phyloP scores from a whole-genome alignment of 441 rosid genomes.

The Sinapis alba region DNA sequence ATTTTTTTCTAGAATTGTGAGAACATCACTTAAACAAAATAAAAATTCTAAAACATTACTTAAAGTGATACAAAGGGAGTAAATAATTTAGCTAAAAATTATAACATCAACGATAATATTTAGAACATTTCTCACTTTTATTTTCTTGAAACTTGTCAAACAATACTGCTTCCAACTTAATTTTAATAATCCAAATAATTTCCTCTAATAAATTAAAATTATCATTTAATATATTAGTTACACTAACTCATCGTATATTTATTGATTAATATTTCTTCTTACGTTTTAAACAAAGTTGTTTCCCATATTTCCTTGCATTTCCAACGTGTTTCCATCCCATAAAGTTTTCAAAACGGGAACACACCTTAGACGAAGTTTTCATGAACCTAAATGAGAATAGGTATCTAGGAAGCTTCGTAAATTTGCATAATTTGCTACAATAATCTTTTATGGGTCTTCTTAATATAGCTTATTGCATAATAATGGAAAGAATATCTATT shows the following conservation, averaged over 20 bases:
- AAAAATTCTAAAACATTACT: too few species aligned
- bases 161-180: not conserved
- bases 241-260: too few species aligned
- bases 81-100: not conserved
- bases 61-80: too few species aligned
- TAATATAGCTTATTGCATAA: not conserved
- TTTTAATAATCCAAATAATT: not conserved
- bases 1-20: too few species aligned
- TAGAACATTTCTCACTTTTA: not conserved
- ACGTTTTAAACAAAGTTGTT: not conserved
- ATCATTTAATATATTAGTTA: too few species aligned
- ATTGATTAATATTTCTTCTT: too few species aligned
- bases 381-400: not conserved
- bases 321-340: not conserved
- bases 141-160: not conserved
- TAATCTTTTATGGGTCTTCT: not conserved
- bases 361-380: not conserved
- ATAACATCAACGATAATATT: not conserved
- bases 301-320: not conserved
- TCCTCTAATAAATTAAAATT: too few species aligned
- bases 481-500: slow-evolving; percentile 1
- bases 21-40: too few species aligned
- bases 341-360: not conserved
- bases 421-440: slow-evolving; percentile 11
- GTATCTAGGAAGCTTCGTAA: slow-evolving; percentile 5